Base-by-base conservation (phyloP, 345 rosid genomes). In the Salix exigua region DNA sequence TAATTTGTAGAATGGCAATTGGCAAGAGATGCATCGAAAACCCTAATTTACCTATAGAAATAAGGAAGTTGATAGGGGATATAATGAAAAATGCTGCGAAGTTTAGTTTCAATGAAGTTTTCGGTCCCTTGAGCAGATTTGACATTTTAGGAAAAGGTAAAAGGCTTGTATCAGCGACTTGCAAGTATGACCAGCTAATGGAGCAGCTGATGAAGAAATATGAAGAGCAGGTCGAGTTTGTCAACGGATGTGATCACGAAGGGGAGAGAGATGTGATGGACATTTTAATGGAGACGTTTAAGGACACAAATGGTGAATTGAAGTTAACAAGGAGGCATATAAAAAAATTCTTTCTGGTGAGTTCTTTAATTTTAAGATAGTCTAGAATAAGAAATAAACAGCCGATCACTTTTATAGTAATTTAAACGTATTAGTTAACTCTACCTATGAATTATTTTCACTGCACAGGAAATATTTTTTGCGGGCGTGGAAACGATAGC, bases 1-100 rank as follows among this genome's bases (percentile, higher is more conserved):
- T 80, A 5, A 87, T 90, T 31, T 90, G 93, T 65, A 71, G 90
- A 80, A 84, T 92, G 97, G 91, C 87, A 0, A 86, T 92, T 88
- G 88, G 89, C 76, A 85, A 90, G 1, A 78, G 88, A 85, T 90
- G 93, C 79, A 82, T 89, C 0, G 91, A 87, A 70, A 84, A 64
- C 33, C 75, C 71, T 50, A 73, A 83, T n/a, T 89, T 88, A 26
- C 92, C 91, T 0, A 58, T 73, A 18, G 87, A 84, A 66, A 82
- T 90, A 40, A 74, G 84, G 75, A 33, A 72, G 75, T 46, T 73
- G 50, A 66, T 92, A 2, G 73, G 66, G 80, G 82, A 85, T 62
- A 83, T 89, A 46, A 76, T 89, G 82, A 60, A 80, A 61, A 88
- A 82, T 51, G 84, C 89, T 0, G 95, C 90, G 75, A 92, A 88